phyloP scores from a whole-genome alignment of 768 basidiomycete genomes.

The Russula ochroleuca region DNA sequence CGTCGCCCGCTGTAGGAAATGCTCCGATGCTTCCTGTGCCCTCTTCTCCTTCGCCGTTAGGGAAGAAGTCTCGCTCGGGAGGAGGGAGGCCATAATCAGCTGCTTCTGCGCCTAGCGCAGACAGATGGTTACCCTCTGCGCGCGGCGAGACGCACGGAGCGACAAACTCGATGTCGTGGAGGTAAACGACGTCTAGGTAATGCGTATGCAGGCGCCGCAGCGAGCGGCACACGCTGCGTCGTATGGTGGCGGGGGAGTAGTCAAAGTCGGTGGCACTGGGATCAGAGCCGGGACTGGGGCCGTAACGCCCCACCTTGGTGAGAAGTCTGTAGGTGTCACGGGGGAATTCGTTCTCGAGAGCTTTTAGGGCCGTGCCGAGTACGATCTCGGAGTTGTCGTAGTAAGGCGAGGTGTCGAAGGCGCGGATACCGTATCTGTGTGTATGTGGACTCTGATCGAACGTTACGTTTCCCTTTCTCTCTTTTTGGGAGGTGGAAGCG shows the following conservation, averaged over 20 bases:
- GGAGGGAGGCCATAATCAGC: conserved; percentile 60
- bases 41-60: conserved; percentile 34
- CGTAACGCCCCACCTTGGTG: conserved; percentile 84
- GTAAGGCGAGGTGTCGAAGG: conserved; percentile 79
- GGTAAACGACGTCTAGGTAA: conserved; percentile 76
- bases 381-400: conserved; percentile 80
- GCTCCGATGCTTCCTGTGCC: neutral
- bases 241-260: conserved; percentile 63
- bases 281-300: conserved; percentile 30
- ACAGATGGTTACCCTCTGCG: conserved; percentile 50
- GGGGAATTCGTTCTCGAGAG: conserved; percentile 64
- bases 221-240: conserved; percentile 61
- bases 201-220: conserved; percentile 64
- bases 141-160: conserved; percentile 48
- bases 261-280: conserved; percentile 51
- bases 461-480: neutral
- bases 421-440: conserved; percentile 69
- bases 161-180: conserved; percentile 84
- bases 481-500: neutral
- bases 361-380: conserved; percentile 59
- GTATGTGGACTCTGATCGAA: neutral
- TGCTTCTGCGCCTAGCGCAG: conserved; percentile 51
- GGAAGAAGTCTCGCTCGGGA: conserved; percentile 51
- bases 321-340: conserved; percentile 74
- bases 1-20: neutral